These are phyloP conservation scores for Entamoeba histolytica DNA, from an alignment of 208 protist species.

Conservation along the genomic window DNA sequence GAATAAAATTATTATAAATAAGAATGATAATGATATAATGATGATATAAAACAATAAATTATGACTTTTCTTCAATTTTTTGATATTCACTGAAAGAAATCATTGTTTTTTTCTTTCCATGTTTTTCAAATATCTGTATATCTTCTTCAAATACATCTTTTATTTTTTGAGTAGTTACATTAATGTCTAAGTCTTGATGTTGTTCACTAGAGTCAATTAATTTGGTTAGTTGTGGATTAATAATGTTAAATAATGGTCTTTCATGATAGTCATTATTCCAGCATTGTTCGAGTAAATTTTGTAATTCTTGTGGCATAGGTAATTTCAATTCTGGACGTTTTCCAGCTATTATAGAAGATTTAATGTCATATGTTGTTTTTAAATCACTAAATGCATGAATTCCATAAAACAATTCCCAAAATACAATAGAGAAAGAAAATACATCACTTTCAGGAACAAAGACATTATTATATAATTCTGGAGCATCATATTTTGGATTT, in stretches of 20 bases:
- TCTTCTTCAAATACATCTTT: too few relatives aligned
- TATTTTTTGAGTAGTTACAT: too few relatives aligned
- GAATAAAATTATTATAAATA: too few relatives aligned
- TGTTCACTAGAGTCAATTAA: neutral
- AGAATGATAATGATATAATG: too few relatives aligned
- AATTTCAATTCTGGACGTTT: neutral
- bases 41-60: too few relatives aligned
- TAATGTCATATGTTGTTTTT: neutral
- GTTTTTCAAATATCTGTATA: too few relatives aligned
- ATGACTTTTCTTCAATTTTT: too few relatives aligned
- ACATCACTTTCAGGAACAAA: neutral
- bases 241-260: neutral
- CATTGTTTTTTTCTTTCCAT: too few relatives aligned
- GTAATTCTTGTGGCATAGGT: neutral
- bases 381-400: neutral
- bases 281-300: neutral
- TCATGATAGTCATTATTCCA: neutral
- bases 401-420: neutral
- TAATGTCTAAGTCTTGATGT: too few relatives aligned
- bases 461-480: neutral
- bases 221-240: neutral
- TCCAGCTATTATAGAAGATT: neutral
- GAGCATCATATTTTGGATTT: neutral
- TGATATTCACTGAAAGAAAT: too few relatives aligned
- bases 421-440: neutral